Percentiles rank a stretch among this genome's conserved stretches.
These are phyloP conservation scores for Lophiotrema nucula DNA, from an alignment of 495 filamentous ascomycete genomes.

Conservation along the genomic window DNA sequence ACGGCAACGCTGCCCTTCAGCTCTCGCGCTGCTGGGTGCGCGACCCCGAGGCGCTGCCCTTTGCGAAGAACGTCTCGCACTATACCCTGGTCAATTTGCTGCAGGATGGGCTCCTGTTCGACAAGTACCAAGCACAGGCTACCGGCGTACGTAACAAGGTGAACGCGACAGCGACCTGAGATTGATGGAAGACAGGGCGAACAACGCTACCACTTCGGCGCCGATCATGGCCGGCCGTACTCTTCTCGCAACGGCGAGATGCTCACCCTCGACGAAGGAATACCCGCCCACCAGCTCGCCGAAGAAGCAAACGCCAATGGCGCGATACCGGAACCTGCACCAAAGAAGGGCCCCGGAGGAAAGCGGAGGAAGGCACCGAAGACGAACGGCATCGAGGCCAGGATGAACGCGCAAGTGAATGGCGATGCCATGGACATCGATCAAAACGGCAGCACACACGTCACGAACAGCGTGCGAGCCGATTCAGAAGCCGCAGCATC, in stretches of 20 bases:
- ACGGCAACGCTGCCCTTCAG: conserved; percentile 32
- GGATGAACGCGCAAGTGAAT: conserved; percentile 31
- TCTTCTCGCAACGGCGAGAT: conserved; percentile 20
- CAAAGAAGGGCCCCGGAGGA: conserved; percentile 27
- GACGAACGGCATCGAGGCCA: conserved; percentile 30
- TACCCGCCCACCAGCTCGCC: conserved; percentile 19
- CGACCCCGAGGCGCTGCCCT: conserved; percentile 41
- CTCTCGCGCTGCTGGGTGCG: conserved; percentile 42
- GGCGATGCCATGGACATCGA: conserved; percentile 42
- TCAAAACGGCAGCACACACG: conserved; percentile 23
- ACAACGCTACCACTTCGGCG: conserved; percentile 32
- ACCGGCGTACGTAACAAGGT: conserved; percentile 23
- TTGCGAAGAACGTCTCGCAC: conserved; percentile 38
- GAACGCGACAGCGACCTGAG: too few relatives aligned
- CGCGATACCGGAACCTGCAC: conserved; percentile 19
- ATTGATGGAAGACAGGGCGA: not conserved
- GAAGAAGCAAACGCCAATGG: conserved; percentile 28
- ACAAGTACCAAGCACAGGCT: conserved; percentile 34
- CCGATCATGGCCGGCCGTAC: conserved; percentile 31
- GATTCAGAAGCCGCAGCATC: conserved; percentile 32
- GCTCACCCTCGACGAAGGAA: conserved; percentile 21
- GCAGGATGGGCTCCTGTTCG: conserved; percentile 42
- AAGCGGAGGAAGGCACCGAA: conserved; percentile 28
- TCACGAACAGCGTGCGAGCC: conserved; percentile 26
- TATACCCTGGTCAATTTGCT: conserved; percentile 38